Conservation (phyloP, 139 green algal genomes). For the Desmodesmus armatus region DNA sequence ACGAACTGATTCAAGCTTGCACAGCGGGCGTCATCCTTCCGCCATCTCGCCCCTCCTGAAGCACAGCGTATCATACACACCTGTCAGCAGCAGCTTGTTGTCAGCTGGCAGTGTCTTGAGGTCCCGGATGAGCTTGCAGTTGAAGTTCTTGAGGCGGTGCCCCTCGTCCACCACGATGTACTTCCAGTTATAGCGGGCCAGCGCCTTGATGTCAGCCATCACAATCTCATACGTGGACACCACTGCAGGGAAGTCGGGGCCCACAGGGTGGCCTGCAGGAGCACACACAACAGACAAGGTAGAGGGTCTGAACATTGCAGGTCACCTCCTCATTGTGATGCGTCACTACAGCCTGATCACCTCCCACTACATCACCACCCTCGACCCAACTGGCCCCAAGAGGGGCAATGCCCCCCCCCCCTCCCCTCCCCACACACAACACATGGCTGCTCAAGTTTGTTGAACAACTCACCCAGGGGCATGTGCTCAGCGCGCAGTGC, state of each 20-base stretch:
- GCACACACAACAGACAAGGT: not conserved
- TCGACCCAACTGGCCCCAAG: no score
- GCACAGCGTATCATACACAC: constrained; percentile 47
- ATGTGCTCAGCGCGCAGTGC: constrained; percentile 63
- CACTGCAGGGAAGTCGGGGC: constrained; percentile 87
- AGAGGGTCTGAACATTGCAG: no score
- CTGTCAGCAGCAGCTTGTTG: constrained; percentile 96
- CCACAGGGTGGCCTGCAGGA: not conserved
- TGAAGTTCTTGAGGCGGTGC: constrained; percentile 97
- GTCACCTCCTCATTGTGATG: no score
- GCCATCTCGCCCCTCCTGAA: not conserved
- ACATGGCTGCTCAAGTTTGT: not conserved
- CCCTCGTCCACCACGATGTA: constrained; percentile 96
- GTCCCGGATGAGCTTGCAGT: constrained; percentile 95
- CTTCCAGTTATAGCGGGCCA: constrained; percentile 88
- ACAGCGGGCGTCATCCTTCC: no score
- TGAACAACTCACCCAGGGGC: constrained; percentile 28
- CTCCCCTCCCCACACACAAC: not conserved
- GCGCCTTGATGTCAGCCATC: constrained; percentile 86
- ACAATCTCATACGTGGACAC: constrained; percentile 96
- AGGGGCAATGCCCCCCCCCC: not conserved
- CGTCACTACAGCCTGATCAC: not conserved
- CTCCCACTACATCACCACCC: no score
- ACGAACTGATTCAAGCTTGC: no score
- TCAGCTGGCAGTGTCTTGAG: constrained; percentile 80